Percentiles rank a stretch among this genome's conserved stretches.
Evolutionary conservation across 1,139 yeast species (phyloP).

Genomic region (Debaryomyces nepalensis): DNA sequence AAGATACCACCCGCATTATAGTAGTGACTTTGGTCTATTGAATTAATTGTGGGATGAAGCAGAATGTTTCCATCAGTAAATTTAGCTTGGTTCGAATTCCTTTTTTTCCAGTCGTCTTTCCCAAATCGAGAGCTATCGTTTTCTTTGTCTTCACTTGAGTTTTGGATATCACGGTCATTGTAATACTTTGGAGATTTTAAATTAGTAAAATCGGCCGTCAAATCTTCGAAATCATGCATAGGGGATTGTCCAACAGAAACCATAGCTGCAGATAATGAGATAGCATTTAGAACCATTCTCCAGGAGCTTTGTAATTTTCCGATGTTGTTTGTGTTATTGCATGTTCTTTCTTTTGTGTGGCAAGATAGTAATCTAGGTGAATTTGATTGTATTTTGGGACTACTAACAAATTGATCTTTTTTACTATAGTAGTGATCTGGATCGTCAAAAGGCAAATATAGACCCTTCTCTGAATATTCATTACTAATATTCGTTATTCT

Average conservation of each 20-base stretch:
- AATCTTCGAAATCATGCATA: constrained; percentile 25
- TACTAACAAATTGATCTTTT: constrained; percentile 3
- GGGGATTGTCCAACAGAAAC: constrained; percentile 49
- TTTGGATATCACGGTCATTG: too few relatives aligned
- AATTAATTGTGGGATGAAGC: constrained; percentile 4
- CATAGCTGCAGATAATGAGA: constrained; percentile 56
- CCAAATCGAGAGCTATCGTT: neutral
- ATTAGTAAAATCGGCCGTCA: constrained; percentile 33
- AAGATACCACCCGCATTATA: constrained; percentile 14
- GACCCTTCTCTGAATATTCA: neutral
- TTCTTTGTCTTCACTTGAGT: neutral
- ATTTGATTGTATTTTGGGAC: constrained; percentile 12
- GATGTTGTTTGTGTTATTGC: constrained; percentile 1
- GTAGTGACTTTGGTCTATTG: constrained; percentile 10
- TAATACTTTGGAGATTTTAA: constrained; percentile 9
- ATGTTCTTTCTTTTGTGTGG: neutral
- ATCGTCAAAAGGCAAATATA: neutral
- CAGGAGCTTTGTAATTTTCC: constrained; percentile 26
- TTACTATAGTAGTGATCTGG: neutral
- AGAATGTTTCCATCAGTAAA: constrained; percentile 10
- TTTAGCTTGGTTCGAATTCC: neutral
- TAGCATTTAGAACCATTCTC: constrained; percentile 50
- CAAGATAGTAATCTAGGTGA: constrained; percentile 11
- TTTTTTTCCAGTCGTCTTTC: neutral
- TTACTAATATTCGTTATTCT: neutral